phyloP scores from a whole-genome alignment of 345 rosid genomes.

The Carallia pectinifolia region DNA sequence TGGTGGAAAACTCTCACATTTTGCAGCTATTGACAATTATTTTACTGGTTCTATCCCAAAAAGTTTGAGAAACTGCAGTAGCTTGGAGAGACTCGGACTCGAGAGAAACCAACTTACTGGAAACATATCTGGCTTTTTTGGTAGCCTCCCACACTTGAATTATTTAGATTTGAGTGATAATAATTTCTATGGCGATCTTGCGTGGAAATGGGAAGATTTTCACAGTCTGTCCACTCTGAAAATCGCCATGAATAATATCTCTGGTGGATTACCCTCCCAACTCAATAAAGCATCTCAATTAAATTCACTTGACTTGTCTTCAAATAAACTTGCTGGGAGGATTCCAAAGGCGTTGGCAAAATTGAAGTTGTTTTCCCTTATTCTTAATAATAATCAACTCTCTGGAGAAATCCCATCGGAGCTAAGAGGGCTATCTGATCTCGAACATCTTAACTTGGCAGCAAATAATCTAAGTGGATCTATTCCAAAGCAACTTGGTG shows the following conservation, averaged over 20 bases:
- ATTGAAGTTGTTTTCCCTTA: conserved; percentile 2
- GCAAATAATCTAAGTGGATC: conserved; percentile 22
- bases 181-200: conserved; percentile 33
- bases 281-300: conserved; percentile 17
- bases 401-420: conserved; percentile 24
- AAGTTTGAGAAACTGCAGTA: conserved; percentile 32
- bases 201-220: conserved; percentile 34
- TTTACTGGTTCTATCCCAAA: conserved; percentile 31
- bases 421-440: conserved; percentile 23
- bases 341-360: conserved; percentile 16
- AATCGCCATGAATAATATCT: conserved; percentile 23
- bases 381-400: conserved; percentile 16
- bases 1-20: conserved; percentile 19
- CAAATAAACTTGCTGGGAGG: conserved; percentile 9
- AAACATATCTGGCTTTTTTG: conserved; percentile 31
- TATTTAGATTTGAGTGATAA: conserved; percentile 34
- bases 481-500: conserved; percentile 12
- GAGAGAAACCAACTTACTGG: conserved; percentile 34
- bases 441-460: conserved; percentile 21
- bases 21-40: conserved; percentile 22
- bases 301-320: conserved; percentile 12
- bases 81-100: conserved; percentile 27
- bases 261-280: conserved; percentile 27
- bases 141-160: conserved; percentile 21
- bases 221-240: conserved; percentile 18